Percentiles rank a stretch among this genome's conserved stretches.
phyloP scores from a whole-genome alignment of 441 rosid genomes.

The Syzygium malaccense region DNA sequence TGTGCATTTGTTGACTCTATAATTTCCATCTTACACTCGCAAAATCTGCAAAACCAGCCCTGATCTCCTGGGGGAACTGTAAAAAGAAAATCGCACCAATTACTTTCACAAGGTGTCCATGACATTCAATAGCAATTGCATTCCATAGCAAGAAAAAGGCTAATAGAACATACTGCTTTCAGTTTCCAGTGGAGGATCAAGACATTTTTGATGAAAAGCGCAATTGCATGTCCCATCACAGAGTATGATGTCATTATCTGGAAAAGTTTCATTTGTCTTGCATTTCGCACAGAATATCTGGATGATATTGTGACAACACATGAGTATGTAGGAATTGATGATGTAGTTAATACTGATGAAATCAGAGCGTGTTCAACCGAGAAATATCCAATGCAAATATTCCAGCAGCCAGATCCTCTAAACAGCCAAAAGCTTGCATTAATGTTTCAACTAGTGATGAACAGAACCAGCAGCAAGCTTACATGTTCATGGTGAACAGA shows the following conservation, averaged over 20 bases:
- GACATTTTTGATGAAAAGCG: constrained; percentile 93
- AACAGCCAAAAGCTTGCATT: not conserved
- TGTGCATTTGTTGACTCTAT: constrained; percentile 92
- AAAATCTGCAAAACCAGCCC: constrained; percentile 93
- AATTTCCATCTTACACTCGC: constrained; percentile 90
- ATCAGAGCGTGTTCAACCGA: not conserved
- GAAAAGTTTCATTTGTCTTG: constrained; percentile 76
- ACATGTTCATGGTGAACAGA: constrained; percentile 96
- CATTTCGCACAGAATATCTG: constrained; percentile 97
- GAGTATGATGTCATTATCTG: constrained; percentile 85
- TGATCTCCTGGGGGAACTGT: constrained; percentile 97
- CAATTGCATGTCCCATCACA: constrained; percentile 97
- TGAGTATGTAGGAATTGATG: not conserved
- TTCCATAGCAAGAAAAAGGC: not conserved
- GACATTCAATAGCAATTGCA: not conserved
- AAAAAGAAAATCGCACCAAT: constrained; percentile 17
- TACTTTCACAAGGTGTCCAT: constrained; percentile 9
- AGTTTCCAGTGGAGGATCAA: constrained; percentile 88
- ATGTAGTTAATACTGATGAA: not conserved
- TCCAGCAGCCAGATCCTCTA: not conserved
- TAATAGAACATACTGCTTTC: constrained; percentile 54
- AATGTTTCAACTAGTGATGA: not conserved
- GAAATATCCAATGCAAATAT: not conserved
- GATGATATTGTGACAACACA: not conserved
- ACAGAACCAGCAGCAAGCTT: constrained; percentile 8